These are phyloP conservation scores for Prunus mongolica DNA, from an alignment of 306 rosid genomes.

Conservation along the genomic window DNA sequence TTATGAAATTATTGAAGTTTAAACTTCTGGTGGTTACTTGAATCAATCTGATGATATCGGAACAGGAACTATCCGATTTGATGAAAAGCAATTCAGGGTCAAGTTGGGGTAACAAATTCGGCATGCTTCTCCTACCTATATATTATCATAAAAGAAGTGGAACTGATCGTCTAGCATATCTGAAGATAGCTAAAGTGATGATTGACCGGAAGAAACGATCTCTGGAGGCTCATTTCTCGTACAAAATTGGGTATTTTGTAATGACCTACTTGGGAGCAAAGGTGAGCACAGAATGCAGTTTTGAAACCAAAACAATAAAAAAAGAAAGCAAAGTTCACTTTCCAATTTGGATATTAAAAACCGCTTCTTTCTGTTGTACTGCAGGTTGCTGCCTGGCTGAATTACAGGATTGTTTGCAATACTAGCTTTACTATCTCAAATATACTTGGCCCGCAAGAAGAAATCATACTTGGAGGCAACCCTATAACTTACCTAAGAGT, in stretches of 20 bases:
- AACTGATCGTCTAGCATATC: slow-evolving; percentile 35
- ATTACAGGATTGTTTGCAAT: slow-evolving; percentile 67
- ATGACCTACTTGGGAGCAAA: neutral
- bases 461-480: slow-evolving; percentile 56
- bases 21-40: neutral
- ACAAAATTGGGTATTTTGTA: neutral
- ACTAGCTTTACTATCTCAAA: slow-evolving; percentile 81
- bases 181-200: neutral
- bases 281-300: neutral
- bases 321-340: neutral
- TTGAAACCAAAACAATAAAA: neutral
- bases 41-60: neutral
- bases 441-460: slow-evolving; percentile 81
- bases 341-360: neutral
- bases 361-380: neutral
- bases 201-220: neutral
- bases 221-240: neutral
- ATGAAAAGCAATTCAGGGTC: slow-evolving; percentile 62
- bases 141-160: slow-evolving; percentile 38
- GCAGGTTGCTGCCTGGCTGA: slow-evolving; percentile 64
- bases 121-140: slow-evolving; percentile 68
- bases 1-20: neutral
- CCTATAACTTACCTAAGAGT: slow-evolving; percentile 70
- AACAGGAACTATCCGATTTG: slow-evolving; percentile 63
- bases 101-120: slow-evolving; percentile 86